phyloP scores from a whole-genome alignment of 2,329 filamentous ascomycete genomes.

The Cladosporium sp. region DNA sequence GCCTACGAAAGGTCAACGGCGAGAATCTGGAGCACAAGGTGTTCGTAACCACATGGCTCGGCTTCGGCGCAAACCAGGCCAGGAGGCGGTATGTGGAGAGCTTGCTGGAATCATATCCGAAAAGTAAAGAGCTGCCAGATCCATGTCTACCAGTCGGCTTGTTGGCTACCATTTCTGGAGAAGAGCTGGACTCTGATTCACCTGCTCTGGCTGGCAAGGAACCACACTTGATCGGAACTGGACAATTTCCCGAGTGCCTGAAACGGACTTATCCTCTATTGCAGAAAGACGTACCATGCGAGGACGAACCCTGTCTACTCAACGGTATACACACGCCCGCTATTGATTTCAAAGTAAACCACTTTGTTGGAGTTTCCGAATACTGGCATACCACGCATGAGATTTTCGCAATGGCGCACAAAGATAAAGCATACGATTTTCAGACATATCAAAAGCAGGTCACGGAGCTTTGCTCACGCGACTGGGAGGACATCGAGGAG shows the following conservation, averaged over 20 bases:
- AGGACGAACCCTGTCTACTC: slow-evolving; percentile 78
- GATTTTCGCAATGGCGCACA: slow-evolving; percentile 74
- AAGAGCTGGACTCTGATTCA: slow-evolving; percentile 40
- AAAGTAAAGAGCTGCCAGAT: slow-evolving; percentile 75
- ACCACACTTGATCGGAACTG: slow-evolving; percentile 71
- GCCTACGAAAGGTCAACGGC: slow-evolving; percentile 79
- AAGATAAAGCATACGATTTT: slow-evolving; percentile 81
- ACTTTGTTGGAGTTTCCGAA: slow-evolving; percentile 95
- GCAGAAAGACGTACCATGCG: slow-evolving; percentile 81
- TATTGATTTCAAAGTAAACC: slow-evolving; percentile 95
- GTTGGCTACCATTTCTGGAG: slow-evolving; percentile 68
- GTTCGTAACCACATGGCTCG: slow-evolving; percentile 94
- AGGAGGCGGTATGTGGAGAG: slow-evolving; percentile 76
- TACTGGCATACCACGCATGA: slow-evolving; percentile 99
- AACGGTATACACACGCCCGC: slow-evolving; percentile 89
- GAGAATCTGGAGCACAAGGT: slow-evolving; percentile 75
- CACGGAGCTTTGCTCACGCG: slow-evolving; percentile 74
- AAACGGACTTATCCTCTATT: slow-evolving; percentile 77
- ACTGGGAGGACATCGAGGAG: slow-evolving; percentile 72
- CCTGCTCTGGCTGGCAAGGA: slow-evolving; percentile 30
- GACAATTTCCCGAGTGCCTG: slow-evolving; percentile 80
- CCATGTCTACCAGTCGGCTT: slow-evolving; percentile 83
- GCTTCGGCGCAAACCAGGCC: slow-evolving; percentile 94
- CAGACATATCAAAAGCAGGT: slow-evolving; percentile 83
- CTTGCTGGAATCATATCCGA: slow-evolving; percentile 63